Evolutionary conservation across 2,329 filamentous ascomycete genomes (phyloP), one percentile per base, ranked within the genome.

Genomic region (Aspergillus ochraceus): DNA sequence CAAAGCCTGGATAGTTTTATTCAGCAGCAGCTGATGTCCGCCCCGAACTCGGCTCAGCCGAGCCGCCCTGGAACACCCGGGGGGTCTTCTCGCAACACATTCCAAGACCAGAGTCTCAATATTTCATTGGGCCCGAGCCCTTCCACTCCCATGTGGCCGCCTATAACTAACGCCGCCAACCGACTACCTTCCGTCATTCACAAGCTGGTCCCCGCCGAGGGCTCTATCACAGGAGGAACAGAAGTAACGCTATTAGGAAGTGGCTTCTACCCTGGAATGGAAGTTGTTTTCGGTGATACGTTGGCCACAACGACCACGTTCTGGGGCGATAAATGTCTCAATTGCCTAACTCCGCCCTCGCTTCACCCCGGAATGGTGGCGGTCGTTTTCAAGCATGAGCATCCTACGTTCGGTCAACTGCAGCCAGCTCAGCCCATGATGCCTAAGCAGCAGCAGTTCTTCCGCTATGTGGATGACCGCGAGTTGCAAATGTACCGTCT

Each of bases 201-300:
- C 72, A 94, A 93, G 73, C 83, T 97, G 62, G 91, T 95, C 39
- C 92, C 93, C 0, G 84, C 84, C 30, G 90, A 96, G 74, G 92
- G 92, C 0, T 90, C 92, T 6, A 90, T 88, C 60, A 86, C 86
- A 39, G 92, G 92, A 60, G 92, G 92, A 47, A 92, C 91, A 55
- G 92, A 97, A 73, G 91, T 97, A 3, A 94, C 91, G 0, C 85
- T 95, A 58, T 81, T 96, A 9, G 92, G 93, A 19, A 90, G 88
- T 64, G 87, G 88, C 14, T 96, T 97, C 72, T 88, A 87, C 64
- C 88, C 90, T 75, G 87, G 87, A 1, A 83, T 96, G 62, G 90
- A 93, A 63, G 90, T 97, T 57, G 90, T 92, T 76, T 97, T 97
- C 73, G 93, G 93, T 20, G 86, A 89, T 62, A 81, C 80, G 17